Percentiles rank a stretch among this genome's conserved stretches.
These are phyloP conservation scores for Haematococcus sp. DNA, from an alignment of 139 green algal species.

Conservation along the genomic window DNA sequence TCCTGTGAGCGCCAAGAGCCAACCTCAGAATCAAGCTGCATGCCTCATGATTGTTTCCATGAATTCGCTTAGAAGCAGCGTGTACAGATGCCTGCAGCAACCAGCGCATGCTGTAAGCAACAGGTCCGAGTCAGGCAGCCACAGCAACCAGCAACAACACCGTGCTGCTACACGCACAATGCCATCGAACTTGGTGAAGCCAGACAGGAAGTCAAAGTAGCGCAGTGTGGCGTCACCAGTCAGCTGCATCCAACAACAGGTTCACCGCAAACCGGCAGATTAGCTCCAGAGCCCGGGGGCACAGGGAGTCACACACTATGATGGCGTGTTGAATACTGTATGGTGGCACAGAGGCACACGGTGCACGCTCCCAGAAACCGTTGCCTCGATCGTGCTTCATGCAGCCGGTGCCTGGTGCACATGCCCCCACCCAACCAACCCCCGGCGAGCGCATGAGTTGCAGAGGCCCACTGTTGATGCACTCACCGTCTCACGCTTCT, in stretches of 20 bases:
- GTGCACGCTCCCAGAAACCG: neutral
- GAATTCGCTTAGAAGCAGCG: neutral
- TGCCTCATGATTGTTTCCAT: too few species aligned
- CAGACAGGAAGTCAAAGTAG: constrained; percentile 64
- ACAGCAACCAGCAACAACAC: neutral
- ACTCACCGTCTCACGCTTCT: constrained; percentile 26
- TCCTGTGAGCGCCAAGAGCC: too few species aligned
- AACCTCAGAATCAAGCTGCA: too few species aligned
- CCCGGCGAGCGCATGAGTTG: neutral
- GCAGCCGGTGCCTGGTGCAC: too few species aligned
- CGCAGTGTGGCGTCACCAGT: constrained; percentile 67
- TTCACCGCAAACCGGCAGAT: too few species aligned
- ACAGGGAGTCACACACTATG: neutral
- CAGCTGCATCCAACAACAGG: constrained; percentile 18
- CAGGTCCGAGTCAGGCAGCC: neutral
- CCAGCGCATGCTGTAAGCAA: neutral
- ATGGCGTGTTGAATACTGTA: neutral
- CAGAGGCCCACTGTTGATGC: neutral
- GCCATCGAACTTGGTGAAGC: constrained; percentile 36
- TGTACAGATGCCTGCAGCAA: neutral
- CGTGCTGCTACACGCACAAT: neutral
- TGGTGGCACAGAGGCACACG: neutral
- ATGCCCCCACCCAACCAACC: too few species aligned
- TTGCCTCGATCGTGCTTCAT: too few species aligned
- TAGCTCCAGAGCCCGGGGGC: too few species aligned